Evolutionary conservation across 2,329 filamentous ascomycete species (phyloP).

Genomic region (Colletotrichum costaricense): DNA sequence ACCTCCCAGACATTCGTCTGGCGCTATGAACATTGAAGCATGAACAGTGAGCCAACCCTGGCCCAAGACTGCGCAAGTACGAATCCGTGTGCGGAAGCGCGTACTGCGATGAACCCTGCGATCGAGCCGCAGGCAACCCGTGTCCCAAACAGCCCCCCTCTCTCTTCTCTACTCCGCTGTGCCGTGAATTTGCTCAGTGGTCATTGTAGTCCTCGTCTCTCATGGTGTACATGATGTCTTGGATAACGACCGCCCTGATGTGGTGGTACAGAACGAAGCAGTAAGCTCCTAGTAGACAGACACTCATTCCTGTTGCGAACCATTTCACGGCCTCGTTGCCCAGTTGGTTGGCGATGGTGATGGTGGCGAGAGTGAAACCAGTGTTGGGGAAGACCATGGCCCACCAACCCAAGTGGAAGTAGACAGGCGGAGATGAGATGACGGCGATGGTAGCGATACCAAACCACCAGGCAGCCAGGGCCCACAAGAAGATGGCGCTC

Average conservation of each 20-base stretch:
- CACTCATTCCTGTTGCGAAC: constrained; percentile 62
- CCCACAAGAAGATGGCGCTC: constrained; percentile 71
- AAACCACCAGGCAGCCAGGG: constrained; percentile 70
- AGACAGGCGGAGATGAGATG: constrained; percentile 52
- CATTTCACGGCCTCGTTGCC: constrained; percentile 57
- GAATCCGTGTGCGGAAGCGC: constrained; percentile 6
- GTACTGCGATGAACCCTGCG: constrained; percentile 24
- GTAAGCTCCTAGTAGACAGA: constrained; percentile 55
- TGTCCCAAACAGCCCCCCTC: not conserved
- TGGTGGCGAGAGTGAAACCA: constrained; percentile 68
- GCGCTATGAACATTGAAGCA: constrained; percentile 31
- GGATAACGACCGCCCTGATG: constrained; percentile 59
- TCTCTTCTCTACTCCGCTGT: not conserved
- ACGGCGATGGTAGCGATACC: constrained; percentile 50
- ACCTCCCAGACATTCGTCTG: constrained; percentile 5
- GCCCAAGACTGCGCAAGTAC: constrained; percentile 14
- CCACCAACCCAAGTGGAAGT: constrained; percentile 73
- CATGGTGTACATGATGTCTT: constrained; percentile 67
- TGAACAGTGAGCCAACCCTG: constrained; percentile 29
- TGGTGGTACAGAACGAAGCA: constrained; percentile 56
- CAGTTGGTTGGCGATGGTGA: constrained; percentile 63
- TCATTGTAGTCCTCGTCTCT: constrained; percentile 59
- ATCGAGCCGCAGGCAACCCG: not conserved
- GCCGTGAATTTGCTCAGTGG: constrained; percentile 7
- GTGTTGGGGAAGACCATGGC: constrained; percentile 72